A percentile compares a stretch with the other conserved stretches of the same genome.
Evolutionary conservation across 169 alveolate genomes (phyloP).

Genomic region (Toxoplasma gondii): DNA sequence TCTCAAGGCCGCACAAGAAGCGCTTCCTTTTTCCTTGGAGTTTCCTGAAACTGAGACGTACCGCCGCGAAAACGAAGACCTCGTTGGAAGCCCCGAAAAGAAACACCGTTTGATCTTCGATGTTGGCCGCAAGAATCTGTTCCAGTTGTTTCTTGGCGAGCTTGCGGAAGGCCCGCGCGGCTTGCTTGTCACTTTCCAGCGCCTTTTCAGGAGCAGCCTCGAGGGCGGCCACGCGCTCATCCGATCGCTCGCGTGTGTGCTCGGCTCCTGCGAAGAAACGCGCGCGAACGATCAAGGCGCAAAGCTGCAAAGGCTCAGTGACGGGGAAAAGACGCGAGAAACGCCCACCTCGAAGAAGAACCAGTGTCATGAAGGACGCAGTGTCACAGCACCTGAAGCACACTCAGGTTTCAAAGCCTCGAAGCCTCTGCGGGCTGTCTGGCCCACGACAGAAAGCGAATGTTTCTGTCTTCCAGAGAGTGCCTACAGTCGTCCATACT

Average conservation of each 20-base stretch:
- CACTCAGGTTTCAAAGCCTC: too few species aligned
- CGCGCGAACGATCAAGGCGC: neutral
- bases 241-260: conserved; percentile 19
- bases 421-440: too few species aligned
- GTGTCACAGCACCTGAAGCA: too few species aligned
- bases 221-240: neutral
- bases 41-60: neutral
- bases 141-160: conserved; percentile 32
- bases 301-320: neutral
- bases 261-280: neutral
- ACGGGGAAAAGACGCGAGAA: neutral
- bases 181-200: neutral
- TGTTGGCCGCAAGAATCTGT: neutral
- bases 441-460: too few species aligned
- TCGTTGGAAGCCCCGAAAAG: neutral
- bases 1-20: too few species aligned
- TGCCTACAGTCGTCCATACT: too few species aligned
- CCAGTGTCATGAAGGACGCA: too few species aligned
- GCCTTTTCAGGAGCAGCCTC: neutral
- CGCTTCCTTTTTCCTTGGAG: too few species aligned
- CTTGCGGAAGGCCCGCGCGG: neutral
- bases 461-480: too few species aligned
- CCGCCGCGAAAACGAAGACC: neutral
- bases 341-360: too few species aligned
- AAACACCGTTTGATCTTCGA: neutral